Conservation (phyloP, 169 alveolate species). For the Eimeria falciformis region DNA sequence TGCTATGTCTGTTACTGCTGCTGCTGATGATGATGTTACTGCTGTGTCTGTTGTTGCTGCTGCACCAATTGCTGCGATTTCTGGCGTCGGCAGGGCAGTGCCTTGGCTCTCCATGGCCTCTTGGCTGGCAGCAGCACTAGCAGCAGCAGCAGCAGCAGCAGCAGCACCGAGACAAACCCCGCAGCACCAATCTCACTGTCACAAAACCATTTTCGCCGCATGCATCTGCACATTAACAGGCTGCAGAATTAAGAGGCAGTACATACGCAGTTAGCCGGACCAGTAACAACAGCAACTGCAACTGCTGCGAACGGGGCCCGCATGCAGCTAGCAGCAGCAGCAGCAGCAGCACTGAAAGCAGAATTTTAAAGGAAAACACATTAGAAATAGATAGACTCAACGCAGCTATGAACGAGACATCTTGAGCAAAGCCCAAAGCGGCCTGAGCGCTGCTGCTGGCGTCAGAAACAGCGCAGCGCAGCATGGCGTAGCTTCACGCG, state of each 20-base stretch:
- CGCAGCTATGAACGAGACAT: too few species aligned
- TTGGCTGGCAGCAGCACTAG: constrained; percentile 3
- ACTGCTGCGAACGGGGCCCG: too few species aligned
- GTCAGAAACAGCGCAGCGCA: background rate
- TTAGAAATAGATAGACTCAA: too few species aligned
- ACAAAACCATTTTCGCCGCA: background rate
- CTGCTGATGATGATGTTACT: background rate
- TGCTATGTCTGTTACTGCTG: background rate
- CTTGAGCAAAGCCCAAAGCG: too few species aligned
- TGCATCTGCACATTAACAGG: background rate
- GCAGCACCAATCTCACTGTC: background rate
- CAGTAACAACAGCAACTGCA: background rate
- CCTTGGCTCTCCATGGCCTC: background rate
- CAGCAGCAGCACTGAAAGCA: too few species aligned
- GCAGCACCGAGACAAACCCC: too few species aligned
- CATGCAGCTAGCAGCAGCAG: background rate
- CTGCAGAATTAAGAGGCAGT: too few species aligned
- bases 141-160: constrained; percentile 22
- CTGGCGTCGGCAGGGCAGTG: constrained; percentile 30
- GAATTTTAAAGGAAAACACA: too few species aligned
- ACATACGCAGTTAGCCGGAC: too few species aligned
- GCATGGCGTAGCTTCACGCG: background rate
- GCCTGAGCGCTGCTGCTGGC: too few species aligned
- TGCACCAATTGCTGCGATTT: constrained; percentile 8
- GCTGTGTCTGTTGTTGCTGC: background rate